Base-by-base conservation (phyloP, 2,329 filamentous ascomycete species). In the Tolypocladium tundrense region DNA sequence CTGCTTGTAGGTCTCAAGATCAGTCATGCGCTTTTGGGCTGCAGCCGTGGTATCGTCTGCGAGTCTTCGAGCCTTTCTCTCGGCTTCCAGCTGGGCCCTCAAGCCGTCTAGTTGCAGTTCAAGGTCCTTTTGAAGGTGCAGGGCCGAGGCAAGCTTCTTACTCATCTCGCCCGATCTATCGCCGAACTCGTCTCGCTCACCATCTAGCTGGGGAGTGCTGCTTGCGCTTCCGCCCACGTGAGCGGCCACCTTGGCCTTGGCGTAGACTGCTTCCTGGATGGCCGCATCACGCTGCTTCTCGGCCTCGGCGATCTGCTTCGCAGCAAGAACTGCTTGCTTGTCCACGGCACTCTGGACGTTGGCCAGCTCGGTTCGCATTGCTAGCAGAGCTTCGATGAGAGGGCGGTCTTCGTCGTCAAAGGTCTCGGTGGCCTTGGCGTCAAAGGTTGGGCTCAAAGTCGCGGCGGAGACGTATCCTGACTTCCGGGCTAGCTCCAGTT, bases 221-320 rank as follows among this genome's bases (percentile, higher is more conserved):
- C 78, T 78, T 55, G 85, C 80, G 64, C 87, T 91, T 57, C 85
- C 81, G 42, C 82, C 86, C 4, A 72, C 66, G 62, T 91, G 88
- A 9, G 91, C 92, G 37, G 92, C 92, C 55, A 97, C 77, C 69
- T 91, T 97, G 3, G 95, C 91, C 69, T 95, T 96, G 40, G 92
- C 90, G 72, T 97, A 97, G 0, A 94, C 88, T 1, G 94, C 94
- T 74, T 99, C 95, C 65, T 88, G 89, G 57, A 99, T 87, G n/a
- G 94, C 94, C 45, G 88, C 86, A 72, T 99, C 94, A 55, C 95
- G 84, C 75, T 99, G 94, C 69, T 90, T 92, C 70, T 99, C 94
- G 1, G 95, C 88, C 69, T 97, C 92, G 1, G 93, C 92, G 61
- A 99, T 92, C 61, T 93, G 86, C 70, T 88, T 92, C 0, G 92